These are phyloP conservation scores for Oleoguttula mirabilis DNA, from an alignment of 495 filamentous ascomycete genomes.

Conservation along the genomic window DNA sequence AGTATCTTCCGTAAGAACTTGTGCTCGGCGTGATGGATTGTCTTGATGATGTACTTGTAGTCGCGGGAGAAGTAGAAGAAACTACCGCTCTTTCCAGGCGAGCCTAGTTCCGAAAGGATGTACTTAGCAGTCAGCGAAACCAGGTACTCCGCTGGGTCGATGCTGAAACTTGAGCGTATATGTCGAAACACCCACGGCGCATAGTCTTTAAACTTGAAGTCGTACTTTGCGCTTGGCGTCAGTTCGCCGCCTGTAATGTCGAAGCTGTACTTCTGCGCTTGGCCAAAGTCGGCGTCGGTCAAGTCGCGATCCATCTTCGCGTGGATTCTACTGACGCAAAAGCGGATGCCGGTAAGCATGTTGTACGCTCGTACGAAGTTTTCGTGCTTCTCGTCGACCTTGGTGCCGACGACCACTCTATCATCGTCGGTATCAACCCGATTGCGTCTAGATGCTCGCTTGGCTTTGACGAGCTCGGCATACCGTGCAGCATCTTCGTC, in stretches of 20 bases:
- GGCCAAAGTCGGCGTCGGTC: constrained; percentile 80
- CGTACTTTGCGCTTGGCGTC: constrained; percentile 96
- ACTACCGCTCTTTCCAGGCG: constrained; percentile 93
- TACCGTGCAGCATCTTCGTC: constrained; percentile 86
- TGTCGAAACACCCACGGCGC: constrained; percentile 98
- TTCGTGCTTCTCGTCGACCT: constrained; percentile 92
- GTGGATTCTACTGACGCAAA: constrained; percentile 90
- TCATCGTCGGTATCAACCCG: constrained; percentile 84
- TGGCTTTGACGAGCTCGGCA: constrained; percentile 85
- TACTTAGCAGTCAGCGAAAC: constrained; percentile 99
- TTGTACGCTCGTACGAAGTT: constrained; percentile 99
- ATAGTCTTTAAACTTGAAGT: constrained; percentile 99
- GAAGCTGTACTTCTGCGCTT: constrained; percentile 94
- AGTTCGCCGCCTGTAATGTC: constrained; percentile 97
- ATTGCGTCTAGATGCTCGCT: constrained; percentile 57
- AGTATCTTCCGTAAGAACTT: constrained; percentile 87
- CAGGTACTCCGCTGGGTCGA: constrained; percentile 95
- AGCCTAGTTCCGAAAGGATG: constrained; percentile 92
- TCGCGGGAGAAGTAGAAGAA: constrained; percentile 99
- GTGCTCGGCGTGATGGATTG: constrained; percentile 93
- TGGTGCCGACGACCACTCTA: constrained; percentile 83
- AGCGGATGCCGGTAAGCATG: constrained; percentile 98
- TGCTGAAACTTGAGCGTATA: constrained; percentile 71
- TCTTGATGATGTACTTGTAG: constrained; percentile 99
- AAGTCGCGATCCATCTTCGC: constrained; percentile 87